Evolutionary conservation across 169 alveolate species (phyloP).

Genomic region (Plasmodium knowlesi): DNA sequence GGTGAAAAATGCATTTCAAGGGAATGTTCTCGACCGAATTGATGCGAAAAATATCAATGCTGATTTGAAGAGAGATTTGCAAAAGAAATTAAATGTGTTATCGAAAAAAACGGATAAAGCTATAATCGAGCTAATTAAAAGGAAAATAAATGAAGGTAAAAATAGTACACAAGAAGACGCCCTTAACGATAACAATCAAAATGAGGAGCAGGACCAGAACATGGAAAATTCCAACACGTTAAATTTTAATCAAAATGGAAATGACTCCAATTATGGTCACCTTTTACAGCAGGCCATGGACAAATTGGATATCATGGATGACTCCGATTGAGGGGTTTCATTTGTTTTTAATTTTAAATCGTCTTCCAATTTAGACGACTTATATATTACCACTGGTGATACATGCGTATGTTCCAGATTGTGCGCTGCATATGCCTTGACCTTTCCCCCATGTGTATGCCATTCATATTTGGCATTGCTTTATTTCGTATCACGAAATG

Average conservation of each 20-base stretch:
- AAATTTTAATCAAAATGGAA: conserved; percentile 24
- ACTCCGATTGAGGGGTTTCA: conserved; percentile 50
- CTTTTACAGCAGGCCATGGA: conserved; percentile 44
- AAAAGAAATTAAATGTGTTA: conserved; percentile 78
- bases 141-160: conserved; percentile 73
- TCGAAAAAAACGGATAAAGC: conserved; percentile 86
- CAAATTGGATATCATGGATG: conserved; percentile 62
- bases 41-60: conserved; percentile 81
- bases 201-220: conserved; percentile 6
- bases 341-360: conserved; percentile 8
- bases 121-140: conserved; percentile 81
- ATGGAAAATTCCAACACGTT: conserved; percentile 12
- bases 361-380: not conserved
- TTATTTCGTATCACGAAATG: not conserved
- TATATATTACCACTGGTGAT: not conserved
- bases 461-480: not conserved
- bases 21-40: conserved; percentile 78
- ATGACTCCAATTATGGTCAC: conserved; percentile 57
- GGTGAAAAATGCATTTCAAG: conserved; percentile 65
- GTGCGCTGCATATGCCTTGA: not conserved
- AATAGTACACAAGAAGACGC: not conserved
- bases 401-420: not conserved
- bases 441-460: not conserved
- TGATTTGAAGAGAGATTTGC: conserved; percentile 88
- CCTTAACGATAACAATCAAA: not conserved